Base-by-base conservation (phyloP, 2,329 filamentous ascomycete species). In the Pseudogymnoascus sp. region DNA sequence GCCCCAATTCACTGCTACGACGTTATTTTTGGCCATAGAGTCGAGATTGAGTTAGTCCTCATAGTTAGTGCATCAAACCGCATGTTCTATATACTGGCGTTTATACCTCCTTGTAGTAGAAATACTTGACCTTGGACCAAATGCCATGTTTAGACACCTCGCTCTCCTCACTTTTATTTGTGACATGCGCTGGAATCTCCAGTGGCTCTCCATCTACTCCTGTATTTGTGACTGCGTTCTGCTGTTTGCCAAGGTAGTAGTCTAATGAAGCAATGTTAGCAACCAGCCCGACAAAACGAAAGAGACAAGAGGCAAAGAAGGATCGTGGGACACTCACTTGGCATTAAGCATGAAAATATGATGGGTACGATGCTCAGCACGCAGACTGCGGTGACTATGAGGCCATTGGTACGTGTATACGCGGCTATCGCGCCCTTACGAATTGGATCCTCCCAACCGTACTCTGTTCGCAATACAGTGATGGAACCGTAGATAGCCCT, bases 331-430 rank as follows among this genome's bases (percentile, higher is more conserved):
- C n/a, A 47, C 41, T 47, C 41, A 47, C 41, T 28, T 25, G 75
- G 74, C 74, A 76, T 76, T 64, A 74, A 75, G 20, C 77, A 66
- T 1, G 73, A 66, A 3, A 72, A 73, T 28, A 76, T 57, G 0
- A 75, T 43, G 1, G 74, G 69, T 0, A 77, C 60, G 14, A 57
- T 61, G 28, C 72, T 66, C 14, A 77, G 63, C 3, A 64, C 61
- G 20, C 75, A 62, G 5, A 74, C 64, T 1, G 68, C 63, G 6
- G 71, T 70, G 28, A 70, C 67, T 12, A 77, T 75, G 37, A 72
- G 70, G 0, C 74, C 74, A 59, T 75, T 72, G 11, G 70, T 69
- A 12, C 64, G 60, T 6, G 72, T 63, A 60, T 76, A 76, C 2
- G 74, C 74, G 4, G 70, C 68, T n/a, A 76, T 72, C 1, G 72